Evolutionary conservation across 2,329 filamentous ascomycete genomes (phyloP).

Genomic region (Chrysosporium queenslandicum): DNA sequence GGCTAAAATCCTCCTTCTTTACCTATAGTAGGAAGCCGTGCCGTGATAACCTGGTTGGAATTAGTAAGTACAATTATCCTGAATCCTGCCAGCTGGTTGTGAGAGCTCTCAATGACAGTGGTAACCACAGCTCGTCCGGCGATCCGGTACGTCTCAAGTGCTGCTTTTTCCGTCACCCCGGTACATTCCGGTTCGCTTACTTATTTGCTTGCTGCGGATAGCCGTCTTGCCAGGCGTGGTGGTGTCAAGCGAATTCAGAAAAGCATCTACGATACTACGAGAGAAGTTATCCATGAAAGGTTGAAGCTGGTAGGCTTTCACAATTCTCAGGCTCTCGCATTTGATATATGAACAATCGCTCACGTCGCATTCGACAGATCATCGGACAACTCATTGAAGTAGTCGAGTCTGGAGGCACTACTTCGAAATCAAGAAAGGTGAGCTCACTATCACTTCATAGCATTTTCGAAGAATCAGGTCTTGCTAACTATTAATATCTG

Average conservation of each 20-base stretch:
- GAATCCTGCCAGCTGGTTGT: too few relatives aligned
- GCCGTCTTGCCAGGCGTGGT: constrained; percentile 31
- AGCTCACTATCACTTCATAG: neutral
- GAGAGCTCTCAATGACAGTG: neutral
- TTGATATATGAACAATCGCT: neutral
- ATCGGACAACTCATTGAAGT: constrained; percentile 20
- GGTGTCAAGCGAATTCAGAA: constrained; percentile 26
- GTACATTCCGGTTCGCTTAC: neutral
- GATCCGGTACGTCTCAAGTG: constrained; percentile 23
- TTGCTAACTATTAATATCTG: neutral
- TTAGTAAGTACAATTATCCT: constrained; percentile 22
- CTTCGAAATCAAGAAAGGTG: constrained; percentile 16
- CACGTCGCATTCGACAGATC: constrained; percentile 18
- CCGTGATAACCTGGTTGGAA: constrained; percentile 23
- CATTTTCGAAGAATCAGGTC: neutral
- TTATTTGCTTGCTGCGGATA: constrained; percentile 13
- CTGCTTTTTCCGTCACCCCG: neutral
- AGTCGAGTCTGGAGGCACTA: constrained; percentile 17
- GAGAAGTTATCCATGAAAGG: constrained; percentile 18
- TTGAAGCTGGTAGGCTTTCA: constrained; percentile 21
- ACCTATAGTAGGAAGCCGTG: constrained; percentile 13
- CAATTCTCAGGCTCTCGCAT: neutral
- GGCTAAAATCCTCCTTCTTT: neutral
- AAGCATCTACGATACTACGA: constrained; percentile 24
- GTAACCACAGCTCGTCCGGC: constrained; percentile 21